Base-by-base conservation (phyloP, 2,329 filamentous ascomycete species). In the Orbilia ellipsospora region DNA sequence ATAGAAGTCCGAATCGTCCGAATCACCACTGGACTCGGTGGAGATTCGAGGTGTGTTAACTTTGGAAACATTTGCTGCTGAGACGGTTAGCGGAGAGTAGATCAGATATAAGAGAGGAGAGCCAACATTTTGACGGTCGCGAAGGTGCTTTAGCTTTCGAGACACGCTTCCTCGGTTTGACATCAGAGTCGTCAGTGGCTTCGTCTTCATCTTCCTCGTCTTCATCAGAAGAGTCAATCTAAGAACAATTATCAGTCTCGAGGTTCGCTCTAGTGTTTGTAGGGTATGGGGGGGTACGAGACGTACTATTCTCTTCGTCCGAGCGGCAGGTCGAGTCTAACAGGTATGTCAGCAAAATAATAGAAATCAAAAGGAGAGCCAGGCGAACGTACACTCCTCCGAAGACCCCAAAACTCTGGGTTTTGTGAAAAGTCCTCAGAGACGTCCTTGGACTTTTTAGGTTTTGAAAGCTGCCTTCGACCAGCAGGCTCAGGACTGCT, bases 361-460 rank as follows among this genome's bases (percentile, higher is more conserved):
- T 36, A 45, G 44, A 6, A 28, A 31, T 6, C 18, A 10, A 45
- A 42, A 51, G 40, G 42, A n/a, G 8, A 26, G 60, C 5, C 12
- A 45, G 31, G 57, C 73, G 69, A 77, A 83, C 91, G 77, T 90
- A 95, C 94, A 85, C 95, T 99, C 84, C 95, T 89, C 79, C 95
- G 89, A 79, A 99, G 86, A 56, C 95, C 95, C 84, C 98, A 99
- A 7, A 99, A 86, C 83, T 97, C 93, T 52, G 95, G 95, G 80
- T 99, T 96, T 81, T 73, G 63, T n/a, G 65, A 70, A 44, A 65
- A 70, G 61, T 72, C 67, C 48, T 70, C 73, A 16, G 73, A 20
- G n/a, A 59, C 18, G 31, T 77, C 66, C 50, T 77, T 77, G 16
- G 65, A 40, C 61, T 66, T 70, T 51, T 72, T 77, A 6, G 57